A percentile compares a stretch with the other conserved stretches of the same genome.
These are phyloP conservation scores for Boechera retrofracta DNA, from an alignment of 345 rosid species.

Conservation along the genomic window DNA sequence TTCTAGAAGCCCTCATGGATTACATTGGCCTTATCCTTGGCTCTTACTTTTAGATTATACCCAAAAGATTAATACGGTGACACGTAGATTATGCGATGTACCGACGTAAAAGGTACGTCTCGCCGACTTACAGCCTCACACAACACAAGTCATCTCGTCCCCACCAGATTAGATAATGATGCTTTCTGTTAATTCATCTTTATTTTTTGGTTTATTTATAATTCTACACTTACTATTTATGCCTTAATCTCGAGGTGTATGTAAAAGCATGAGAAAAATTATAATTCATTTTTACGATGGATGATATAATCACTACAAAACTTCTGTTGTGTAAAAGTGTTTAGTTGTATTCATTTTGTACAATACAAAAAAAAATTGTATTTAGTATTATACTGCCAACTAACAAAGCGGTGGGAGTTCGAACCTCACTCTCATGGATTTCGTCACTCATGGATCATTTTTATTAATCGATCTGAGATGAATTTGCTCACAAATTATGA, in stretches of 20 bases:
- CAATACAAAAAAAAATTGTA: too few species aligned
- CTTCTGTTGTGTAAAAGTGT: too few species aligned
- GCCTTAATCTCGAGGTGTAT: background rate
- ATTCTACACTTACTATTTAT: background rate
- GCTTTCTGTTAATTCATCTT: background rate
- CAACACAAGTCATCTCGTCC: slow-evolving; percentile 27
- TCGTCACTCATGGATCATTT: too few species aligned
- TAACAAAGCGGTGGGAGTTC: too few species aligned
- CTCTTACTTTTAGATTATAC: background rate
- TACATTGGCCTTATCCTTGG: background rate
- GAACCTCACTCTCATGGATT: too few species aligned
- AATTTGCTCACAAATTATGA: too few species aligned
- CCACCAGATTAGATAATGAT: slow-evolving; percentile 1
- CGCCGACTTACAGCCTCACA: slow-evolving; percentile 25
- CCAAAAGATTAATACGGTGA: background rate
- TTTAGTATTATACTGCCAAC: too few species aligned
- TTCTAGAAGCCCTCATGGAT: slow-evolving; percentile 20
- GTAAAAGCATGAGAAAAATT: background rate
- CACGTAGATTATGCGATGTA: slow-evolving; percentile 6
- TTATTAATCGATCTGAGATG: too few species aligned
- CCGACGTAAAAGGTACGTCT: slow-evolving; percentile 25
- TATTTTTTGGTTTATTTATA: background rate
- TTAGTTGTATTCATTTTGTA: too few species aligned
- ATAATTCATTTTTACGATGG: background rate
- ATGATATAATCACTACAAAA: background rate